phyloP scores from a whole-genome alignment of 129 eudicot species.

The Artemisia annua region DNA sequence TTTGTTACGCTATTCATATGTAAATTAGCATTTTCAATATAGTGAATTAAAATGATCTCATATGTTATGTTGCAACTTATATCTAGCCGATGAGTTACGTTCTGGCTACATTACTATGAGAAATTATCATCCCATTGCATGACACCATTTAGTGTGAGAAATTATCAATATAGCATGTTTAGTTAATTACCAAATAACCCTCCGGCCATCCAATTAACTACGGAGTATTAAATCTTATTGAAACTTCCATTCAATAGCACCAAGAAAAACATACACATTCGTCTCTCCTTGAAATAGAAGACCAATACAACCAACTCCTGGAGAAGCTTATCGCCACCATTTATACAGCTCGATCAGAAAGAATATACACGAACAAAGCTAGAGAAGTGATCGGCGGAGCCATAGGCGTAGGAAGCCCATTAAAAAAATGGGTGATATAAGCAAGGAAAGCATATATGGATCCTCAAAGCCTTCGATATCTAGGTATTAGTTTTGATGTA shows the following conservation, averaged over 20 bases:
- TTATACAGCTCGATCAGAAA: neutral
- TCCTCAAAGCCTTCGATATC: too few species aligned
- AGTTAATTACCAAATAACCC: neutral
- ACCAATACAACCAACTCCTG: neutral
- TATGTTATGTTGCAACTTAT: too few species aligned
- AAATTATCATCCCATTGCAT: too few species aligned
- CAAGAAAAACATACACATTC: neutral
- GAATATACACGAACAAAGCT: neutral
- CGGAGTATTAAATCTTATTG: neutral
- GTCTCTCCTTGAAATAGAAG: neutral
- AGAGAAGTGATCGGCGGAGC: conserved; percentile 3
- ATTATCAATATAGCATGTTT: too few species aligned
- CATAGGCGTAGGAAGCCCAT: conserved; percentile 43
- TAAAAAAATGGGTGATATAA: conserved; percentile 40
- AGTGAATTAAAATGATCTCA: too few species aligned
- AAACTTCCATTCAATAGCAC: neutral
- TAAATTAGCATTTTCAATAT: too few species aligned
- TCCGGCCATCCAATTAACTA: neutral
- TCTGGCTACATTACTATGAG: too few species aligned
- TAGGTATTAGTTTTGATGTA: too few species aligned
- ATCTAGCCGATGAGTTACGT: too few species aligned
- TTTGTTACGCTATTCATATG: too few species aligned
- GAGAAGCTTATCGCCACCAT: neutral
- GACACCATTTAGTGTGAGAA: too few species aligned
- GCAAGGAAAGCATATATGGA: conserved; percentile 37